Evolutionary conservation across 2,329 filamentous ascomycete genomes (phyloP), one percentile per base, ranked within the genome.

Genomic region (Apiospora kogelbergensis): DNA sequence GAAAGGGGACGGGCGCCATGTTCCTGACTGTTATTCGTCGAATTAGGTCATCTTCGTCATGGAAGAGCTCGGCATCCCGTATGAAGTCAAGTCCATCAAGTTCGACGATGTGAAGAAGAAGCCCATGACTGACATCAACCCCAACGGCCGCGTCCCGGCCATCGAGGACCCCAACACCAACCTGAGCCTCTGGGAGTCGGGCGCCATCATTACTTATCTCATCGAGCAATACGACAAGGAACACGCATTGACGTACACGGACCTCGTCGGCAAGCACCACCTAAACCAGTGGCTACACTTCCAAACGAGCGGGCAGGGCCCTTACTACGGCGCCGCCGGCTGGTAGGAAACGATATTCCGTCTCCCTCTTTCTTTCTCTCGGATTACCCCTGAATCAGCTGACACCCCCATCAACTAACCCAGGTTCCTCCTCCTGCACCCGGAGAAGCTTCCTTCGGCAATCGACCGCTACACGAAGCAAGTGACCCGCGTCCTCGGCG

Each of bases 381-480:
- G n/a, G n/a, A n/a, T n/a, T n/a, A n/a, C n/a, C n/a, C n/a, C n/a
- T n/a, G n/a, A n/a, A n/a, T n/a, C n/a, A n/a, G n/a, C 33, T 33
- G 33, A 33, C 33, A 33, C 33, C 33, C 7, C 33, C 20, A 7
- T 9, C 20, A 20, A 9, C 44, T 20, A 45, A 2, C 44, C 45
- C 10, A 48, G 46, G 46, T 48, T 48, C 46, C 15, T 48, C 22
- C 6, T 15, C 46, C 46, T 48, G 3, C 22, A 48, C 46, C 22
- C 46, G 22, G 46, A 48, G 6, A 48, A 17, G 11, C 3, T 48
- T 22, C 46, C 46, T 11, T 26, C 46, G n/a, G 45, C 45, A 2
- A 66, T 69, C 67, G 79, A 83, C 17, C 78, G 85, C 9, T 88
- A 87, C 75, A 71, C 72, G 15, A 79, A 81, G 10, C 84, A 88